phyloP scores from a whole-genome alignment of 2,329 filamentous ascomycete genomes.

The Colletotrichum tofieldiae region DNA sequence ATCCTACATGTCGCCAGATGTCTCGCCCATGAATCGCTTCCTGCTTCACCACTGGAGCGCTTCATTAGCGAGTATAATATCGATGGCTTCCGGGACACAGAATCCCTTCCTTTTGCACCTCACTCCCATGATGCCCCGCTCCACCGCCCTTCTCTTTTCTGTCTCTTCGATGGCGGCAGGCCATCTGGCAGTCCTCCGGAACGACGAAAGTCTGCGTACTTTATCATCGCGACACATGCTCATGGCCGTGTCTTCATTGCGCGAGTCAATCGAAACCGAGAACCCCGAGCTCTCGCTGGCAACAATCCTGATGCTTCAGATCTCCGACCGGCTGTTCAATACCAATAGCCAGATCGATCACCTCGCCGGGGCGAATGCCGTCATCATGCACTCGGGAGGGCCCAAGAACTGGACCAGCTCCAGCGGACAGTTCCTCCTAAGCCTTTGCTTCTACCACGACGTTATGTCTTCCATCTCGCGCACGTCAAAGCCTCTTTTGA shows the following conservation, averaged over 20 bases:
- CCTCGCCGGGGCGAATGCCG: constrained; percentile 49
- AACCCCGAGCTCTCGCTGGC: constrained; percentile 50
- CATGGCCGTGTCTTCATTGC: constrained; percentile 42
- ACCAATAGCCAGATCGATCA: constrained; percentile 50
- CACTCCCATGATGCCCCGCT: constrained; percentile 50
- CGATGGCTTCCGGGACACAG: constrained; percentile 47
- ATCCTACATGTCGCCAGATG: constrained; percentile 6
- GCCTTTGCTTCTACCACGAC: constrained; percentile 52
- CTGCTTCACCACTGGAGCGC: constrained; percentile 52
- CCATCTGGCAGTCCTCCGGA: constrained; percentile 49
- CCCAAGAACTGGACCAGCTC: constrained; percentile 44
- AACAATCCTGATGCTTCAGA: constrained; percentile 51
- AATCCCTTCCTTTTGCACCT: constrained; percentile 52
- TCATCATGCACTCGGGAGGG: constrained; percentile 46
- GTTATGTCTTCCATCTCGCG: constrained; percentile 50
- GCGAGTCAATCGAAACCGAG: constrained; percentile 19
- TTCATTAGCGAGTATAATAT: constrained; percentile 48
- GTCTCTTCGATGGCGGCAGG: constrained; percentile 51
- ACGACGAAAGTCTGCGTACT: constrained; percentile 45
- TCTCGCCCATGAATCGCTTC: constrained; percentile 31
- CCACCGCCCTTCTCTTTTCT: constrained; percentile 48
- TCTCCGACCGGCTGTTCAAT: constrained; percentile 50
- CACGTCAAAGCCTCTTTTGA: constrained; percentile 47
- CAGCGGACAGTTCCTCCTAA: constrained; percentile 49
- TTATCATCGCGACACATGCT: constrained; percentile 47